Evolutionary conservation across 2,329 filamentous ascomycete genomes (phyloP).

Genomic region (Parasarocladium wereldwijsianum): DNA sequence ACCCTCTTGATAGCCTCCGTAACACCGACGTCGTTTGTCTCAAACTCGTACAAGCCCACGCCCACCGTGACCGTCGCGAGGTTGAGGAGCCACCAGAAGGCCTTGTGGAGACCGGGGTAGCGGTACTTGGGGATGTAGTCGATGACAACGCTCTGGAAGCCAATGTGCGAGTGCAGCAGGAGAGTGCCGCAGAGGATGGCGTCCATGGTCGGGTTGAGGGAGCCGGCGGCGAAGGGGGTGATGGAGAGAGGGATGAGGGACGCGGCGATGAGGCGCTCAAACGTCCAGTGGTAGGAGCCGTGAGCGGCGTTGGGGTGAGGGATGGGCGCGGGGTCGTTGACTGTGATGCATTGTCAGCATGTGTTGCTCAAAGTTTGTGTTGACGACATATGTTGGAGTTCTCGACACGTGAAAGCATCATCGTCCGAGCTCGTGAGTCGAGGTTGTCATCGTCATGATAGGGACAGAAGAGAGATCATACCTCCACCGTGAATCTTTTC

Average conservation of each 20-base stretch:
- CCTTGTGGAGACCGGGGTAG: conserved; percentile 51
- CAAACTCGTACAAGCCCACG: conserved; percentile 90
- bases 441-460: neutral
- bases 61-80: conserved; percentile 65
- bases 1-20: conserved; percentile 79
- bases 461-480: conserved; percentile 37
- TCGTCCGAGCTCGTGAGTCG: no score
- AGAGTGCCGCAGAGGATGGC: conserved; percentile 70
- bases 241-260: conserved; percentile 76
- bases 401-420: neutral
- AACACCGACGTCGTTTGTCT: conserved; percentile 94
- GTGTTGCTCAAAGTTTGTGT: conserved; percentile 5
- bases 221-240: conserved; percentile 82
- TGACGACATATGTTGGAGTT: conserved; percentile 2
- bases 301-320: conserved; percentile 61
- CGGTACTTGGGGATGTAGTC: conserved; percentile 75
- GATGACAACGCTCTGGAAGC: conserved; percentile 79
- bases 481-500: conserved; percentile 62
- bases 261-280: conserved; percentile 73
- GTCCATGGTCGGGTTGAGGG: conserved; percentile 78
- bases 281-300: conserved; percentile 97
- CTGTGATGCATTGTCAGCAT: conserved; percentile 22
- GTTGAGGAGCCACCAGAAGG: conserved; percentile 68
- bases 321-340: conserved; percentile 74
- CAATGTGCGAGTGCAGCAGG: conserved; percentile 88